Conservation (phyloP, 1,284 basidiomycete genomes). For the Tetrapyrgos nigripes region DNA sequence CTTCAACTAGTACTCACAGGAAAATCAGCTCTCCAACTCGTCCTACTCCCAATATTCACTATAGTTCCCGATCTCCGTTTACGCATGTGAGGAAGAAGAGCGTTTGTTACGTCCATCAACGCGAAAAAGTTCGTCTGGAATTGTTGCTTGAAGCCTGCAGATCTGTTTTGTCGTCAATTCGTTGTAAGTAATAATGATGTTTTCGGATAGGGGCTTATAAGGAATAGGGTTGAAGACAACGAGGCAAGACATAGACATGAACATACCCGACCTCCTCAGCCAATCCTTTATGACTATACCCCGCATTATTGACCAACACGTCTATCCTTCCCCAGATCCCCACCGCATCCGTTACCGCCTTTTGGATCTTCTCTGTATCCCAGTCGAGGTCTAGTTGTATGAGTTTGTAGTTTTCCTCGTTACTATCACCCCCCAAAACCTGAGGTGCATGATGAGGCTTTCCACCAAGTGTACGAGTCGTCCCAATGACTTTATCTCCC, state of each 20-base stretch:
- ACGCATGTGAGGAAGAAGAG: conserved; percentile 54
- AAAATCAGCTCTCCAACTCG: conserved; percentile 52
- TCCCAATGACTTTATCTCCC: conserved; percentile 39
- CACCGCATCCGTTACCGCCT: conserved; percentile 29
- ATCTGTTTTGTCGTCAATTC: conserved; percentile 26
- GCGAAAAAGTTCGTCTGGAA: conserved; percentile 59
- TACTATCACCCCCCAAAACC: conserved; percentile 9
- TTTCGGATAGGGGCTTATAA: no score
- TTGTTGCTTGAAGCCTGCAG: conserved; percentile 42
- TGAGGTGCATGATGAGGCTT: conserved; percentile 24
- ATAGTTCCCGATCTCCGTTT: conserved; percentile 46
- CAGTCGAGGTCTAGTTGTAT: conserved; percentile 10
- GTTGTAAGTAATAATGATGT: no score
- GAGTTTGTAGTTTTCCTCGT: conserved; percentile 8
- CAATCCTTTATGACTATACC: conserved; percentile 40
- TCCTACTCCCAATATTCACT: conserved; percentile 56
- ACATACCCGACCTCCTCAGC: conserved; percentile 54
- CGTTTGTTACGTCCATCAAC: conserved; percentile 54
- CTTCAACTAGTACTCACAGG: conserved; percentile 41
- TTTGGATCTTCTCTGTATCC: conserved; percentile 18
- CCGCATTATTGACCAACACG: conserved; percentile 45
- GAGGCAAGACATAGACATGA: background rate
- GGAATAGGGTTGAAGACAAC: no score
- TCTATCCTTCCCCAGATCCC: conserved; percentile 38
- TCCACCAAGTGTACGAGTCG: conserved; percentile 28